Evolutionary conservation across 768 basidiomycete genomes (phyloP), one percentile per base, ranked within the genome.

Genomic region (Tremella fuciformis): DNA sequence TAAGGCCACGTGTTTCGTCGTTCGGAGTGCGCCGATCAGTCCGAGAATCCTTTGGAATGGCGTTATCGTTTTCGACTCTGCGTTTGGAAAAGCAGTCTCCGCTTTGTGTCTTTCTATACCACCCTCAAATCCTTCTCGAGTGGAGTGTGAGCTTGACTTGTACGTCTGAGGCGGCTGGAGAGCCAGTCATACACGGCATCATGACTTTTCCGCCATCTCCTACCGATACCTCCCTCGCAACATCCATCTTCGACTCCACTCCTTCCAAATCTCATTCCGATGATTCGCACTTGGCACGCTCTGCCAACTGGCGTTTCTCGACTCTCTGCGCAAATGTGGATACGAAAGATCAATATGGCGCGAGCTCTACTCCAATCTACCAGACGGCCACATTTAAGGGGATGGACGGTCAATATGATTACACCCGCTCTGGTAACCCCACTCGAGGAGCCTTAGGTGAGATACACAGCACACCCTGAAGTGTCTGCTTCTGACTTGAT

Each of bases 331-430:
- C 76, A 13, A 67, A 74, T 55, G 75, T 78, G 11, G 72, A 75
- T 24, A 88, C 87, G 79, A 93, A 94, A 77, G 94, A 99, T 79
- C 94, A 97, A 79, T 88, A 92, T 75, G 92, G 92, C 18, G 86
- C 89, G 59, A 91, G 88, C 66, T 88, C 88, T 7, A 91, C 97
- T 1, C 96, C 96, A 19, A 98, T 99, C 78, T 99, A 98, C 79
- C 96, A 98, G 79, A 88, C 91, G 0, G 85, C 96, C 8, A 99
- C 96, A 0, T 98, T 99, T 84, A 98, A 98, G 80, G 96, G 94
- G 47, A 80, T 94, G 42, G 83, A 82, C 16, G 89, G 88, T 52
- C 57, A 66, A 29, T 99, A 92, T 73, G 94, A 98, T 78, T 99
- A 98, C 78, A 83, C 88, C 13, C 82, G 96, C 60, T 91, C 89